phyloP scores from a whole-genome alignment of 2,329 filamentous ascomycete genomes.

The Colletotrichum brevisporum region DNA sequence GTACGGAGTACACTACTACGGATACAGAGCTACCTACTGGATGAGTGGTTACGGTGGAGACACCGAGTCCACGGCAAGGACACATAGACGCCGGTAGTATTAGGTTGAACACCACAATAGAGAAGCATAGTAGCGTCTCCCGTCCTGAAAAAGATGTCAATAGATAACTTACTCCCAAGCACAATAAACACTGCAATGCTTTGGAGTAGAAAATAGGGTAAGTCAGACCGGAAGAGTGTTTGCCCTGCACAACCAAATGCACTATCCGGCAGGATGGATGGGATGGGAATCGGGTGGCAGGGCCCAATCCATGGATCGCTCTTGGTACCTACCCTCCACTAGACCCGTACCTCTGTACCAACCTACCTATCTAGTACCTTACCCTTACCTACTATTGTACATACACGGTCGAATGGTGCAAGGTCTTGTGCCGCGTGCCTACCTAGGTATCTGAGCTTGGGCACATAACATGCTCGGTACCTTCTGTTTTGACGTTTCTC shows the following conservation, averaged over 20 bases:
- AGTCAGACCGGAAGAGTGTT: conserved; percentile 1
- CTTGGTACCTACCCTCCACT: no score
- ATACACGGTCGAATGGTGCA: no score
- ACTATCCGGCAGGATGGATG: conserved; percentile 1
- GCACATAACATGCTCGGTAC: no score
- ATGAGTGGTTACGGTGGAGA: conserved; percentile 2
- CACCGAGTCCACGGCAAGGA: background rate
- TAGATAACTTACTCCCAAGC: background rate
- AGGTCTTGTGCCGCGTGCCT: no score
- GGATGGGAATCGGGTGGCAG: conserved; percentile 15
- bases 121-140: background rate
- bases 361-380: no score
- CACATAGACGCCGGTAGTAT: background rate
- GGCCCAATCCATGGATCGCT: conserved; percentile 13
- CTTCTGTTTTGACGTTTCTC: no score
- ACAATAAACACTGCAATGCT: background rate
- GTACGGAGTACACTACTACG: no score
- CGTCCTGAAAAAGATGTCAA: background rate
- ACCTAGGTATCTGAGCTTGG: no score
- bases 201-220: background rate
- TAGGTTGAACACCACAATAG: background rate
- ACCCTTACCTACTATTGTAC: no score
- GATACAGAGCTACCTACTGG: background rate
- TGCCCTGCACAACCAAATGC: conserved; percentile 9
- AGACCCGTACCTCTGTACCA: no score